phyloP scores from a whole-genome alignment of 441 rosid genomes.

The Pelargonium australe region DNA sequence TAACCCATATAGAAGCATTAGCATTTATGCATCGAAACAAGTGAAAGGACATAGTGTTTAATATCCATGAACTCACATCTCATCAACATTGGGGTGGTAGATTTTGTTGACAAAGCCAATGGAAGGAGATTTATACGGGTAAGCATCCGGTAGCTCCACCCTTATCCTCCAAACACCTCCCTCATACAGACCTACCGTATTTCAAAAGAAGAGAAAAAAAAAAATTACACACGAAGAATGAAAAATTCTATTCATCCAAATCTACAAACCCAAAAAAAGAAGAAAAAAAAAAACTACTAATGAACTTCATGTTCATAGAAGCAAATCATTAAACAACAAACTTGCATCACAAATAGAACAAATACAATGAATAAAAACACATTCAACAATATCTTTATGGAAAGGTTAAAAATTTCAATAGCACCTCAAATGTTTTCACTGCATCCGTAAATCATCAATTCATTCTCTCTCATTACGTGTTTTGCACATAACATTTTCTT shows the following conservation, averaged over 20 bases:
- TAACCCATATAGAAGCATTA: background rate
- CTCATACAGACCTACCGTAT: conserved; percentile 49
- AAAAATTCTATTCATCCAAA: background rate
- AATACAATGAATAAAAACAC: background rate
- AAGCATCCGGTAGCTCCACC: conserved; percentile 72
- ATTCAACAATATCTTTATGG: conserved; percentile 5
- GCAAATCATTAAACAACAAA: conserved; percentile 25
- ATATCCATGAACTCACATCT: conserved; percentile 39
- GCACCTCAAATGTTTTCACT: too few relatives aligned
- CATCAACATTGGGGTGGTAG: conserved; percentile 76
- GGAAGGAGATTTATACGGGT: conserved; percentile 73
- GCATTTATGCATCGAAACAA: conserved; percentile 12
- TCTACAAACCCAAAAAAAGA: too few relatives aligned
- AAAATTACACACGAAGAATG: background rate
- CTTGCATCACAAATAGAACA: conserved; percentile 17
- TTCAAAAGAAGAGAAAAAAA: conserved; percentile 6
- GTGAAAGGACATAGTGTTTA: conserved; percentile 14
- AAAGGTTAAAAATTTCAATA: conserved; percentile 5
- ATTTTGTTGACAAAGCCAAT: conserved; percentile 64
- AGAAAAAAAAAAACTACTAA: conserved; percentile 5
- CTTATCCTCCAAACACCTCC: conserved; percentile 71
- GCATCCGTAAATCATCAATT: too few relatives aligned
- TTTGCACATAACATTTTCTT: too few relatives aligned
- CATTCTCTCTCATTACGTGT: too few relatives aligned
- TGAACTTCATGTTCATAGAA: conserved; percentile 19